Percentiles rank a stretch among this genome's conserved stretches.
Evolutionary conservation across 805 yeast species (phyloP).

Genomic region (Pichia rugopelliculosa): DNA sequence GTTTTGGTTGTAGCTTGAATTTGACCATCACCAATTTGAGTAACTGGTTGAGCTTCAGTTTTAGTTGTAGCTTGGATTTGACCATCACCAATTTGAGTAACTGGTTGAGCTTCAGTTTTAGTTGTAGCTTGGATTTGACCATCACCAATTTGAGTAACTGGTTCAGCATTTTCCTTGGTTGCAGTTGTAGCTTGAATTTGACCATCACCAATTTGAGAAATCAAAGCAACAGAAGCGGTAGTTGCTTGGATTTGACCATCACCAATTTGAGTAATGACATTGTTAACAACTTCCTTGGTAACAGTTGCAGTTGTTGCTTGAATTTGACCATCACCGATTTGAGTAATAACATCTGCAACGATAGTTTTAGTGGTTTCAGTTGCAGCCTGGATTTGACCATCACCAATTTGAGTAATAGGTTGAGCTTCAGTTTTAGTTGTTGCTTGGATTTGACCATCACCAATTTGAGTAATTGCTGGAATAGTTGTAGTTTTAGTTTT

Average conservation of each 20-base stretch:
- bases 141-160: conserved; percentile 36
- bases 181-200: conserved; percentile 37
- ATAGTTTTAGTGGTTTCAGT: conserved; percentile 23
- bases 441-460: conserved; percentile 43
- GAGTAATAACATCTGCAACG: conserved; percentile 3
- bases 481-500: conserved; percentile 12
- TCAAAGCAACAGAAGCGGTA: conserved; percentile 29
- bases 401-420: conserved; percentile 34
- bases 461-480: conserved; percentile 29
- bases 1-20: conserved; percentile 30
- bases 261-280: conserved; percentile 12
- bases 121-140: conserved; percentile 49
- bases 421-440: conserved; percentile 24
- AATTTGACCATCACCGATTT: conserved; percentile 21
- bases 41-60: conserved; percentile 18
- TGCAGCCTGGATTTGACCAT: conserved; percentile 39
- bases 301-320: conserved; percentile 27
- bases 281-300: conserved; percentile 27
- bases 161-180: conserved; percentile 27
- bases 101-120: conserved; percentile 24
- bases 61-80: conserved; percentile 32
- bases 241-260: conserved; percentile 25
- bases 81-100: conserved; percentile 33
- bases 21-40: conserved; percentile 24
- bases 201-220: conserved; percentile 37